Evolutionary conservation across 2,329 filamentous ascomycete genomes (phyloP).

Genomic region (Arthrobotrys sinensis): DNA sequence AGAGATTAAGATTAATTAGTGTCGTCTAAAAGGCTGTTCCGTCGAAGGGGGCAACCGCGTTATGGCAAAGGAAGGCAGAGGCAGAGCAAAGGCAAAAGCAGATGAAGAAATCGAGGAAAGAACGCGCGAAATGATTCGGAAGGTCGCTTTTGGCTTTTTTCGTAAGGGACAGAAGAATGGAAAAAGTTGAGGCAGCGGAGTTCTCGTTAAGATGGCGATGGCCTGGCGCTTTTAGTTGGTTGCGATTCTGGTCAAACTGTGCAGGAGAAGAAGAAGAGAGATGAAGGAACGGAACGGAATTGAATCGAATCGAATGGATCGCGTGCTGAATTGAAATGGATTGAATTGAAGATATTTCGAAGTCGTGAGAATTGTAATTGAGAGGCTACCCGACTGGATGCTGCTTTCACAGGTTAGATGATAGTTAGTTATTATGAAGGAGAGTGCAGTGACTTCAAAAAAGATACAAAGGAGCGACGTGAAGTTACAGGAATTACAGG

Average conservation of each 20-base stretch:
- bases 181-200: background rate
- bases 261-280: constrained; percentile 14
- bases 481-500: background rate
- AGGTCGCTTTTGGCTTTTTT: background rate
- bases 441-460: background rate
- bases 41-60: constrained; percentile 30
- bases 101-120: background rate
- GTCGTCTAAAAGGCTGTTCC: constrained; percentile 2
- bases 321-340: background rate
- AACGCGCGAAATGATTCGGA: constrained; percentile 2
- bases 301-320: no score
- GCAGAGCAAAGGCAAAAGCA: no score
- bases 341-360: background rate
- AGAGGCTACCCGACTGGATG: background rate
- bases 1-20: constrained; percentile 24
- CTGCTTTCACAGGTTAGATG: constrained; percentile 16
- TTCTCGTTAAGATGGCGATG: constrained; percentile 2
- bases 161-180: background rate
- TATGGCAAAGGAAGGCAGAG: background rate
- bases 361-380: constrained; percentile 2
- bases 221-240: background rate
- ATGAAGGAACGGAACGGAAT: background rate
- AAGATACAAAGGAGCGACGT: constrained; percentile 18
- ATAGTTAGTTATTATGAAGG: constrained; percentile 14
- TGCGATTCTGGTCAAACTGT: constrained; percentile 9